phyloP scores from a whole-genome alignment of 1,284 basidiomycete species.

The Fereydounia khargensis region DNA sequence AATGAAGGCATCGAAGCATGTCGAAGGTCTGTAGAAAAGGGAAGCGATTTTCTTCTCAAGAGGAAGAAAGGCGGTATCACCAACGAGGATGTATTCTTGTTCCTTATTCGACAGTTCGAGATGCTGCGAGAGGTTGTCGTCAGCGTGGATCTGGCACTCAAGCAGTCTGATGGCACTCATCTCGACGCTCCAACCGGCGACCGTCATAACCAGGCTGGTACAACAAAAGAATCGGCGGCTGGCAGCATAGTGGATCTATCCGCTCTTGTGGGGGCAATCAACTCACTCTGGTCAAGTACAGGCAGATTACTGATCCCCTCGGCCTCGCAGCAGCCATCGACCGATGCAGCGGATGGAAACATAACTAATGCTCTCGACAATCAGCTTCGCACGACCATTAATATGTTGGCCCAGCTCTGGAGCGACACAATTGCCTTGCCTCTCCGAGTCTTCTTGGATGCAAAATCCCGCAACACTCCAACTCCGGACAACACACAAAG shows the following conservation, averaged over 20 bases:
- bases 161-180: conserved; percentile 11
- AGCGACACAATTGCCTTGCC: conserved; percentile 15
- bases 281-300: conserved; percentile 32
- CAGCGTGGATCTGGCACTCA: conserved; percentile 15
- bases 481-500: conserved; percentile 4
- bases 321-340: neutral
- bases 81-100: conserved; percentile 19
- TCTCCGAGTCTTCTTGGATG: conserved; percentile 19
- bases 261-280: conserved; percentile 24
- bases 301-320: conserved; percentile 23
- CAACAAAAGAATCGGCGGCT: too few species aligned
- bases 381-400: conserved; percentile 3
- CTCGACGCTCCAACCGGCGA: too few species aligned
- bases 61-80: conserved; percentile 7
- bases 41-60: conserved; percentile 7
- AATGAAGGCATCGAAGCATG: conserved; percentile 12
- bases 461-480: neutral
- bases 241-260: conserved; percentile 19
- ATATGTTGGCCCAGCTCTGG: conserved; percentile 7
- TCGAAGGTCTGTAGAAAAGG: conserved; percentile 8
- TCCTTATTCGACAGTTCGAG: conserved; percentile 22
- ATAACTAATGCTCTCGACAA: conserved; percentile 1
- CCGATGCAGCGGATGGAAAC: conserved; percentile 5
- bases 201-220: too few species aligned
- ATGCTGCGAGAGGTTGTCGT: conserved; percentile 28